Base-by-base conservation (phyloP, 805 yeast species). In the Kuraishia hungarica region DNA sequence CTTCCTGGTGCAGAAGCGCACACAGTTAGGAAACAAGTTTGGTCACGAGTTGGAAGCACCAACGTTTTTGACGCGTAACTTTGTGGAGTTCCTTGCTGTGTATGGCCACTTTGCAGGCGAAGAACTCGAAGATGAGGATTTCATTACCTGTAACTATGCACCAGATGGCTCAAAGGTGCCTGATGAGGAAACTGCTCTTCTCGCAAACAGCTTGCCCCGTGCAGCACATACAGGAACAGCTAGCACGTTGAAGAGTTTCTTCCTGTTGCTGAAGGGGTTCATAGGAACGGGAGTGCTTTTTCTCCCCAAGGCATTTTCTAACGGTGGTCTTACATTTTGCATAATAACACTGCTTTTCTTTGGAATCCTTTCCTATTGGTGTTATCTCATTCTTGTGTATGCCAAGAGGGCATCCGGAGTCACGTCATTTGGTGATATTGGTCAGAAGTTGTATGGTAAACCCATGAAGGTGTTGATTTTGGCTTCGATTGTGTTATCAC, bases 71-170 rank as follows among this genome's bases (percentile, higher is more conserved):
- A 83, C 96, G 0, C 78, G 82, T 56, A 88, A 87, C 67, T 88
- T 88, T 59, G 74, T 87, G 61, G 94, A 88, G 66, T 88, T 88
- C 63, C 72, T 88, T 51, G 83, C 87, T 59, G 76, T 88, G 7
- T 88, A 88, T 67, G 96, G 96, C 6, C 93, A 88, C 72, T 88
- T 88, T 69, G 94, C 94, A 1, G 96, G 96, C 65, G 94, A 87
- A 68, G 81, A 84, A 47, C 76, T 87, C 54, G 93, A 86, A 62
- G 87, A 83, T 63, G 84, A 80, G 54, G 91, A 83, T 63, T 80
- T 56, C 61, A 74, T 71, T 65, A 80, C 81, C 1, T 80, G 83
- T 58, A 80, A 76, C 57, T 79, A 76, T 58, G 60, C 60, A 17
- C 67, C 69, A 1, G 50, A 39, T 10, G 61, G 54, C 15, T 55